Base-by-base conservation (phyloP, 1,139 yeast species). In the Taphrina pruni region DNA sequence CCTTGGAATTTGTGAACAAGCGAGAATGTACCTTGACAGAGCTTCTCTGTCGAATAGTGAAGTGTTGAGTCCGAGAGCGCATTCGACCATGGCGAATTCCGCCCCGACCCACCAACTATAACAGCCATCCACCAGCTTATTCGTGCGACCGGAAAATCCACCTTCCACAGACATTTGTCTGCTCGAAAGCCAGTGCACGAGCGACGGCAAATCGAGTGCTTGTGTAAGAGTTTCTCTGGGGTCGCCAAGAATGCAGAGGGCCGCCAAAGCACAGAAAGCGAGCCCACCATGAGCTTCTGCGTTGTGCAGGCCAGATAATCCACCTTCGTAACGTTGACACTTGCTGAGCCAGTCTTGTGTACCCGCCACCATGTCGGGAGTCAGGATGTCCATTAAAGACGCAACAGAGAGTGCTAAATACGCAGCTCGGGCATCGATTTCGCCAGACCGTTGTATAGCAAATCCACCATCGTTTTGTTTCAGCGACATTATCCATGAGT, bases 231-330 rank as follows among this genome's bases (percentile, higher is more conserved):
- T 73, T 6, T 76, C 79, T 35, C 71, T 52, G 69, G 80, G 79
- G 69, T 82, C 75, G 70, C 81, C 81, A 38, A 85, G 75, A 2
- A 88, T 74, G 72, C 86, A 84, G 60, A 90, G 80, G 11, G 90
- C 84, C 0, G 97, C 97, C 8, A 90, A 79, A 0, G 94, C 96
- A 80, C 99, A 94, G 76, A 85, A 95, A 0, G 98, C 87, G 77
- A 94, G 94, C 0, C 99, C 99, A 1, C 98, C 99, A 77, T 95
- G 99, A 0, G 98, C 98, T 77, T 95, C 99, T 65, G 90, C 88
- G 9, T 80, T 80, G 0, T 96, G 93, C 11, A 82, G 81, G 0
- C 96, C 97, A 0, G 94, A 90, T 79, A 93, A 90, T 0, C 99
- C 99, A 35, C 99, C 99, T 79, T 95, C 99, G 77, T 85, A 93